Evolutionary conservation across 2,329 filamentous ascomycete species (phyloP).

Genomic region (Claviceps digitariae): DNA sequence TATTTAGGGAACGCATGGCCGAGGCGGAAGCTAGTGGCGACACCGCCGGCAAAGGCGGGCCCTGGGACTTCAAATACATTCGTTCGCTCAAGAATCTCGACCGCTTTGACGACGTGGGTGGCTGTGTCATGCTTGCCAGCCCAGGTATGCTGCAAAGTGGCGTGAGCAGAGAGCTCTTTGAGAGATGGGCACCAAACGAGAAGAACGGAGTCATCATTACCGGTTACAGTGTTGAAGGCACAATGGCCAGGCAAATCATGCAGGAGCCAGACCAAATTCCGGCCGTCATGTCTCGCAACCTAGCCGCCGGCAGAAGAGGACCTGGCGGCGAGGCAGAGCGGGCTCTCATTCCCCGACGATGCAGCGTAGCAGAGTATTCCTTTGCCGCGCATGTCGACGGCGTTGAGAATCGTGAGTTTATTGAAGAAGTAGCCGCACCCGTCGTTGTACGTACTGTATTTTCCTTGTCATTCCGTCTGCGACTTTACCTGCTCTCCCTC

Average conservation of each 20-base stretch:
- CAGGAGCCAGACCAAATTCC: conserved; percentile 92
- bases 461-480: no score
- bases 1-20: conserved; percentile 87
- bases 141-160: conserved; percentile 98
- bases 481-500: not conserved
- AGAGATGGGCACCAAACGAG: conserved; percentile 90
- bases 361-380: conserved; percentile 85
- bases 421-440: conserved; percentile 82
- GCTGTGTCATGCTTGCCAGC: conserved; percentile 93
- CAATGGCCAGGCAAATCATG: conserved; percentile 93
- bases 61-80: conserved; percentile 95
- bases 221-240: conserved; percentile 95
- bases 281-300: conserved; percentile 72
- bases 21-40: conserved; percentile 75
- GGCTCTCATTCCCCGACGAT: conserved; percentile 80
- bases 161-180: conserved; percentile 80
- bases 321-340: conserved; percentile 65
- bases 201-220: conserved; percentile 99
- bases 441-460: conserved; percentile 56
- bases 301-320: conserved; percentile 46
- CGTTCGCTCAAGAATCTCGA: conserved; percentile 85
- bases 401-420: conserved; percentile 90
- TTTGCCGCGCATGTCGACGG: conserved; percentile 97
- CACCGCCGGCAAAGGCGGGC: conserved; percentile 61
- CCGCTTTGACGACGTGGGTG: conserved; percentile 87